phyloP scores from a whole-genome alignment of 345 rosid species.

The Rhizophora mangle region DNA sequence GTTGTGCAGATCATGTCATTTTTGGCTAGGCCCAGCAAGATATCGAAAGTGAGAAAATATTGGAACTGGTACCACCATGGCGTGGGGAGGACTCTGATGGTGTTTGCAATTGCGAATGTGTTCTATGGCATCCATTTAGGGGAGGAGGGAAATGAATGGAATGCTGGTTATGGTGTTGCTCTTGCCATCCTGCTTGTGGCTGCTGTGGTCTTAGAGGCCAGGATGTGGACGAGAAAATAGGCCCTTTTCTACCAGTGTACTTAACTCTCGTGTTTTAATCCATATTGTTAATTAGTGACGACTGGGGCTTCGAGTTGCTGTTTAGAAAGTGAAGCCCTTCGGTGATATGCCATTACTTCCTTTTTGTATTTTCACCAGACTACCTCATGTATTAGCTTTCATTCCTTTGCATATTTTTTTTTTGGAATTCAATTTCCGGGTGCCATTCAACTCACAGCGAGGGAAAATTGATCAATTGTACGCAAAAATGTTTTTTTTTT shows the following conservation, averaged over 20 bases:
- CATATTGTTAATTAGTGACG: no score
- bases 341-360: no score
- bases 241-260: neutral
- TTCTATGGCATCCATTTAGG: constrained; percentile 85
- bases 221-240: constrained; percentile 40
- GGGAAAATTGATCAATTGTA: no score
- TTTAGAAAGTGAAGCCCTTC: no score
- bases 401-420: no score
- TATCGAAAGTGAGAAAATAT: constrained; percentile 53
- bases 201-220: constrained; percentile 42
- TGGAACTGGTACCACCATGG: constrained; percentile 85
- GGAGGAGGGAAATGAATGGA: constrained; percentile 51
- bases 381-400: no score
- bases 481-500: no score
- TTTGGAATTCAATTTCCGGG: no score
- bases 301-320: no score
- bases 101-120: constrained; percentile 57
- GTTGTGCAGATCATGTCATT: constrained; percentile 49
- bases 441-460: no score
- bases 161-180: constrained; percentile 53
- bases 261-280: neutral
- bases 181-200: constrained; percentile 40
- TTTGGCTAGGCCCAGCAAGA: constrained; percentile 57
- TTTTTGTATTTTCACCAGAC: no score
- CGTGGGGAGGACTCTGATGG: constrained; percentile 55